Conservation (phyloP, 768 basidiomycete species). For the Termitomyces sp. region DNA sequence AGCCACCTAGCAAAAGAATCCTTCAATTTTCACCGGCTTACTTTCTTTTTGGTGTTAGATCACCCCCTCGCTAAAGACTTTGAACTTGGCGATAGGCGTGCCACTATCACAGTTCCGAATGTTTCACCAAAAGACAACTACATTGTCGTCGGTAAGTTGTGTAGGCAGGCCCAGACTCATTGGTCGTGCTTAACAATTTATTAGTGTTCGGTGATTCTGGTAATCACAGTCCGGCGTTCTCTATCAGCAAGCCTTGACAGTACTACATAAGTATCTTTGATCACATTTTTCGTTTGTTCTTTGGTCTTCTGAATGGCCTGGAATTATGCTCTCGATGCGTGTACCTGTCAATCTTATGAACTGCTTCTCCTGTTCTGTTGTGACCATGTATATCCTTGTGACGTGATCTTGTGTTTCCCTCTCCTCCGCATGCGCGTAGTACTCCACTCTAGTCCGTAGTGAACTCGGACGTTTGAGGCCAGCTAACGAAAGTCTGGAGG, state of each 20-base stretch:
- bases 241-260: slow-evolving; percentile 27
- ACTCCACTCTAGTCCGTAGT: neutral
- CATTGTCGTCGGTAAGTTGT: slow-evolving; percentile 44
- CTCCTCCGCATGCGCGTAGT: neutral
- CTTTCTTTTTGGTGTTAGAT: slow-evolving; percentile 25
- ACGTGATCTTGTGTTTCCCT: neutral
- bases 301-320: neutral
- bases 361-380: neutral
- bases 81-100: slow-evolving; percentile 37
- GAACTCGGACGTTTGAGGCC: neutral
- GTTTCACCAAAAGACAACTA: slow-evolving; percentile 34
- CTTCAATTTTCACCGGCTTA: neutral
- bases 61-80: slow-evolving; percentile 46
- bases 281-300: neutral
- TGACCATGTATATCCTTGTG: neutral
- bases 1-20: slow-evolving; percentile 7
- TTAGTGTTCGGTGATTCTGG: slow-evolving; percentile 57
- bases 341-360: slow-evolving; percentile 1
- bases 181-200: neutral
- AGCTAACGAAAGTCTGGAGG: neutral
- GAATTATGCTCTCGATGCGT: neutral
- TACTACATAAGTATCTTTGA: neutral
- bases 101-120: slow-evolving; percentile 37
- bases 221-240: slow-evolving; percentile 44
- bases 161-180: neutral